Evolutionary conservation across 352 stramenopile genomes (phyloP), one percentile per base, ranked within the genome.

Genomic region (Phytophthora nicotianae): DNA sequence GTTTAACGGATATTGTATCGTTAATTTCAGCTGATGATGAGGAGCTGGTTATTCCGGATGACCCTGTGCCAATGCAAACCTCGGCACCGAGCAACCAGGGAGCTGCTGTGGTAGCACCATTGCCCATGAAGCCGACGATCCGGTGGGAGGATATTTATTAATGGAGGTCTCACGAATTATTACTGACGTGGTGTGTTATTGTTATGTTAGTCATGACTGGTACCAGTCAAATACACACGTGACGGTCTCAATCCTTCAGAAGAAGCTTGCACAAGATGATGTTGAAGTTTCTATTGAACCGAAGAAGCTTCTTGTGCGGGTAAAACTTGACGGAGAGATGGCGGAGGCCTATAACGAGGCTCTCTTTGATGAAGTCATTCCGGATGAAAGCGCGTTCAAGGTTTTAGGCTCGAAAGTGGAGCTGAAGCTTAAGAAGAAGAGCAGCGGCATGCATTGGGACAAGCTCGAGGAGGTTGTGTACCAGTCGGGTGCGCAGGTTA

Each of bases 171-270:
- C 17, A 21, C 23, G 26, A 55, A 7, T 38, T 42, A 16, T 16
- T 19, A 26, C 23, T 72, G 43, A 62, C 49, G 20, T 58, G 45
- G 29, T 49, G n/a, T 38, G 10, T 23, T 52, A 2, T 26, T 42
- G 10, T n/a, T n/a, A 50, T 61, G 40, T 7, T 58, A 90, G 85
- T 5, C 75, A 96, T 73, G 88, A 97, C 4, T 97, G 88, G 88
- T 96, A 96, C 65, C 89, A 97, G 65, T 95, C 86, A 13, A 46
- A 17, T 0, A 84, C 83, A 5, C 74, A 95, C 48, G 88, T 97
- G 58, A 93, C 82, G 9, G 73, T 96, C 10, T 93, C 84, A 19
- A 72, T 96, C 23, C 74, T 96, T 2, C 85, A 92, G 60, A 96
- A 96, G 77, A 86, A 91, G 41, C 70, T 94, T 14, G 38, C 61